These are phyloP conservation scores for Geopyxis carbonaria DNA, from an alignment of 495 filamentous ascomycete species.

Conservation along the genomic window DNA sequence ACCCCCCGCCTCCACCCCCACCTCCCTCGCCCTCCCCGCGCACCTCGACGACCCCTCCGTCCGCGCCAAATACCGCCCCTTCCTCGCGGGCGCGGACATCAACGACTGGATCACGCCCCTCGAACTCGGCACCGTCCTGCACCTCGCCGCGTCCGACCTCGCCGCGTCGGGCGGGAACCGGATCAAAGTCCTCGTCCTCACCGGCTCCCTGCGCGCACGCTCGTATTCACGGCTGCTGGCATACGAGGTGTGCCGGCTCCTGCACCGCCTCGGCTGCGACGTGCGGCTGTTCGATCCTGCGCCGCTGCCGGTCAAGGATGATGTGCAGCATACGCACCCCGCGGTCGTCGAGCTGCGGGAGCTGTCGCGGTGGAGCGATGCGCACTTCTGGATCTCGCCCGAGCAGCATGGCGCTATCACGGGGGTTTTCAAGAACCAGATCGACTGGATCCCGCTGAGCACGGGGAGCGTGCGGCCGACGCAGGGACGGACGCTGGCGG, in stretches of 20 bases:
- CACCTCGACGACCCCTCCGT: constrained; percentile 3
- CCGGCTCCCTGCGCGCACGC: constrained; percentile 40
- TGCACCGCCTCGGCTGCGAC: constrained; percentile 51
- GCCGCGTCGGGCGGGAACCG: constrained; percentile 27
- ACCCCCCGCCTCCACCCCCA: neutral
- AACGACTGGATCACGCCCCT: constrained; percentile 40
- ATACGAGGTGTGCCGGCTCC: constrained; percentile 42
- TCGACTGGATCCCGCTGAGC: constrained; percentile 54
- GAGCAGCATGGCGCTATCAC: constrained; percentile 61
- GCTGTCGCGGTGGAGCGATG: constrained; percentile 50
- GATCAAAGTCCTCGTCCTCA: constrained; percentile 45
- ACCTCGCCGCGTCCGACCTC: constrained; percentile 36
- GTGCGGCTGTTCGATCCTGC: constrained; percentile 47
- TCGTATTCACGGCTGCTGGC: constrained; percentile 48
- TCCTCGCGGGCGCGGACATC: constrained; percentile 30
- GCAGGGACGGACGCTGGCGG: constrained; percentile 48
- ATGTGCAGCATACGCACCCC: constrained; percentile 37
- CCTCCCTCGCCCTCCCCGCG: neutral
- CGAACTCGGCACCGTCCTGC: constrained; percentile 38
- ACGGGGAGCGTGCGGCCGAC: constrained; percentile 50
- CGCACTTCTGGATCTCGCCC: constrained; percentile 50
- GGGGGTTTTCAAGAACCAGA: constrained; percentile 58
- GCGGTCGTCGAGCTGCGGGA: constrained; percentile 51
- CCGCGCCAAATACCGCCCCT: constrained; percentile 38
- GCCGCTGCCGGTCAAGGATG: constrained; percentile 47